Evolutionary conservation across 2,329 filamentous ascomycete genomes (phyloP).

Genomic region (Fusarium burgessii): DNA sequence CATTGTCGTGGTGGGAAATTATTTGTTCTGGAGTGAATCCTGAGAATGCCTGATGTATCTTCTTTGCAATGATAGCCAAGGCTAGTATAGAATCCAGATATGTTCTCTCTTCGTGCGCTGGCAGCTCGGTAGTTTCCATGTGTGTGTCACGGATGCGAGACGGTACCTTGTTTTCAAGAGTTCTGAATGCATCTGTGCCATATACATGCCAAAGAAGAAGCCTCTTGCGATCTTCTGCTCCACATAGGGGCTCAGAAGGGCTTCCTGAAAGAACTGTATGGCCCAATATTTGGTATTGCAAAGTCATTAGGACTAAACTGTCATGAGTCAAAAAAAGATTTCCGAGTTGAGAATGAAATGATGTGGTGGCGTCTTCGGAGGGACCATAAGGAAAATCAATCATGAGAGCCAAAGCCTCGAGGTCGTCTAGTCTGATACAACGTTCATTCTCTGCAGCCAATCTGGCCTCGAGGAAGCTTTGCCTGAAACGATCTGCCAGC

Average conservation of each 20-base stretch:
- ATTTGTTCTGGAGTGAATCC: not conserved
- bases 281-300: conserved; percentile 1
- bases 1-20: not conserved
- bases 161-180: not conserved
- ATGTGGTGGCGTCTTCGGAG: not conserved
- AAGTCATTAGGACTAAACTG: not conserved
- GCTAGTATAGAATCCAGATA: not conserved
- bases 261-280: not conserved
- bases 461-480: not conserved
- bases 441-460: not conserved
- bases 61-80: not conserved
- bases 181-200: not conserved
- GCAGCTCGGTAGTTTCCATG: not conserved
- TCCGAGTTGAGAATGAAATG: not conserved
- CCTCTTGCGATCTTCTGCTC: not conserved
- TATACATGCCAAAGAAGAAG: conserved; percentile 4
- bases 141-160: not conserved
- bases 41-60: not conserved
- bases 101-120: not conserved
- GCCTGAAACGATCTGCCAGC: not conserved
- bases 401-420: conserved; percentile 5
- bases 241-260: not conserved
- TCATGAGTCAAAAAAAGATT: conserved; percentile 2
- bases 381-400: not conserved
- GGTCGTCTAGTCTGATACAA: conserved; percentile 1